Base-by-base conservation (phyloP, 768 basidiomycete genomes). In the Amanita rubescens region DNA sequence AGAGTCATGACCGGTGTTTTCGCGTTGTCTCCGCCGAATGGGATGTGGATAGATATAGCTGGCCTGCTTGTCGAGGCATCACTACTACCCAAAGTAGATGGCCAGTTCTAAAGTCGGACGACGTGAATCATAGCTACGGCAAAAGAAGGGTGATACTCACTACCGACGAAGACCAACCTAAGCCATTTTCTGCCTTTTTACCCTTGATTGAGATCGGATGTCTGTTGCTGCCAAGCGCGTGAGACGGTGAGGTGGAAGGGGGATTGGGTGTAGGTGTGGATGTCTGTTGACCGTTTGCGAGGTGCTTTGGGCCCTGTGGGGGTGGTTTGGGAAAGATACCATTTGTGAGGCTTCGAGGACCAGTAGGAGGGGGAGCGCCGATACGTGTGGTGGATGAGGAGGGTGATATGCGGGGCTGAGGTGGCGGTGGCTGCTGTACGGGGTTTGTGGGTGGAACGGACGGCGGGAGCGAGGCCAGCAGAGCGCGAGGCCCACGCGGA, bases 401-500 rank as follows among this genome's bases (percentile, higher is more conserved):
- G 15, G 66, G 46, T n/a, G 59, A 46, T 30, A 56, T 49, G 19
- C 56, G 57, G 48, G 55, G 51, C 43, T 55, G 60, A 50, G 56
- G 62, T 55, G 45, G 66, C 27, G 50, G 58, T 58, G 51, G 66
- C 55, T 44, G 68, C 62, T 55, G 70, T 51, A 45, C 34, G 52
- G 44, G 56, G 48, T 51, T 32, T 35, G 60, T 42, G 19, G 57
- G 49, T 12, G 58, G 42, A 3, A 5, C 62, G 24, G 71, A 60
- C 39, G 71, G 65, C 49, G 70, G 71, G 10, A 71, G 60, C n/a
- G 76, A 59, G 55, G 78, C 79, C 57, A 81, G 62, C 55, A 90
- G 73, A 42, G 87, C 87, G 56, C 87, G 72, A 43, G 87, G 87
- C 53, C 86, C 87, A 59, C 75, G 78, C 59, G 87, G 87, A 60